phyloP scores from a whole-genome alignment of 2,329 filamentous ascomycete species.

The Aspergillus terreus region DNA sequence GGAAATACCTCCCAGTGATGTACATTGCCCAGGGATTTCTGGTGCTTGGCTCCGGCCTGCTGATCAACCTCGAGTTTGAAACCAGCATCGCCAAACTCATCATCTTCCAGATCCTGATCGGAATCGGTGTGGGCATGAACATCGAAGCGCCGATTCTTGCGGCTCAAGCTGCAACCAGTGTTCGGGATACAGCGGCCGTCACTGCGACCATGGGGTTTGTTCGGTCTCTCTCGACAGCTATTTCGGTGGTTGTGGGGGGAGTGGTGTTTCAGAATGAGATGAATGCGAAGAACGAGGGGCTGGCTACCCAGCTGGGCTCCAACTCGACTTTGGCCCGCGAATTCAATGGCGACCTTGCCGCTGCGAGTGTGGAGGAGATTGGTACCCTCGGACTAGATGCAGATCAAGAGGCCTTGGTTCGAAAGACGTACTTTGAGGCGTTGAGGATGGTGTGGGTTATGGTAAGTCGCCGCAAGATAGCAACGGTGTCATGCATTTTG shows the following conservation, averaged over 20 bases:
- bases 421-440: background rate
- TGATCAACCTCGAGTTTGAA: conserved; percentile 36
- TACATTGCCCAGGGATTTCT: conserved; percentile 37
- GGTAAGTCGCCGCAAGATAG: background rate
- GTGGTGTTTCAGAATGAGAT: conserved; percentile 69
- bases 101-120: conserved; percentile 48
- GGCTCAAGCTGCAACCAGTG: conserved; percentile 51
- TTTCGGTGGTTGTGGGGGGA: conserved; percentile 69
- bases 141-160: conserved; percentile 56
- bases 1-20: conserved; percentile 45
- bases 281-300: conserved; percentile 27
- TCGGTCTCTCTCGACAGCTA: conserved; percentile 64
- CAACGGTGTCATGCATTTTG: too few relatives aligned
- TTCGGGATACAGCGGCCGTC: conserved; percentile 48
- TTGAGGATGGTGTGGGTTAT: background rate
- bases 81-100: conserved; percentile 39
- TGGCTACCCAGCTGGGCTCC: conserved; percentile 48
- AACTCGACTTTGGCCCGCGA: conserved; percentile 12
- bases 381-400: background rate
- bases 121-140: conserved; percentile 49
- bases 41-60: conserved; percentile 46
- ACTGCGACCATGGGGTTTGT: conserved; percentile 54
- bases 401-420: background rate
- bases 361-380: conserved; percentile 40
- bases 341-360: conserved; percentile 40